Percentiles rank a stretch among this genome's conserved stretches.
Conservation (phyloP, 805 yeast species). For the Yarrowia sp. region DNA sequence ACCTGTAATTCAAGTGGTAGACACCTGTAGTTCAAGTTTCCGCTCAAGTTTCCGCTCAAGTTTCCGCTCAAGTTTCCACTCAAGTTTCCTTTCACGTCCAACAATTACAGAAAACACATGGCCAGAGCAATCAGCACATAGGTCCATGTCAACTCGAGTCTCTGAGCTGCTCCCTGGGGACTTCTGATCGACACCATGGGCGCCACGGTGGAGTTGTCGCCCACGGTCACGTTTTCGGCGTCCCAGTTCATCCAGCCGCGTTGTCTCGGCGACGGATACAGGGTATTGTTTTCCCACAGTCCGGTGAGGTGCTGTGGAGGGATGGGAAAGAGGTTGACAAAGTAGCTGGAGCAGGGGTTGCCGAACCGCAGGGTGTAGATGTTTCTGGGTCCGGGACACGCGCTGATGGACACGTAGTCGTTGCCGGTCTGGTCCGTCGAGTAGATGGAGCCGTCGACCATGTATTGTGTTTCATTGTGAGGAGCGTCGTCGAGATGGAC, state of each 20-base stretch:
- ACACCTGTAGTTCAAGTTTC: too few relatives aligned
- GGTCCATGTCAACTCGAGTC: too few relatives aligned
- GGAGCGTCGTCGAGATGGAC: neutral
- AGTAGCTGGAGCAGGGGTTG: neutral
- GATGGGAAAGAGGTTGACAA: conserved; percentile 1
- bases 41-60: too few relatives aligned
- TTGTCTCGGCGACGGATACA: conserved; percentile 10
- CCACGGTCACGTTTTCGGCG: neutral
- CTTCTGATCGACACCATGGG: neutral
- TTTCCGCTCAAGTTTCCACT: too few relatives aligned
- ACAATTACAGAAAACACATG: too few relatives aligned
- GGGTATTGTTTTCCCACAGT: conserved; percentile 13
- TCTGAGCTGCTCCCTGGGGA: too few relatives aligned
- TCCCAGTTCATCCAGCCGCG: conserved; percentile 18
- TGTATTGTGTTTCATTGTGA: conserved; percentile 26
- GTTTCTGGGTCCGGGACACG: conserved; percentile 4
- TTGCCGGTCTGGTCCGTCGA: neutral
- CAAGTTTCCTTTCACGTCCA: too few relatives aligned
- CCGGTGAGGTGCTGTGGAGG: conserved; percentile 16
- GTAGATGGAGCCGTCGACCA: neutral
- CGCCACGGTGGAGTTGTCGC: conserved; percentile 17
- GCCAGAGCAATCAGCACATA: too few relatives aligned
- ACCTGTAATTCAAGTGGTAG: too few relatives aligned
- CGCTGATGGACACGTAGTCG: neutral
- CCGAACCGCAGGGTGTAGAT: neutral